phyloP scores from a whole-genome alignment of 1,284 basidiomycete genomes.

The Stereum hirsutum region DNA sequence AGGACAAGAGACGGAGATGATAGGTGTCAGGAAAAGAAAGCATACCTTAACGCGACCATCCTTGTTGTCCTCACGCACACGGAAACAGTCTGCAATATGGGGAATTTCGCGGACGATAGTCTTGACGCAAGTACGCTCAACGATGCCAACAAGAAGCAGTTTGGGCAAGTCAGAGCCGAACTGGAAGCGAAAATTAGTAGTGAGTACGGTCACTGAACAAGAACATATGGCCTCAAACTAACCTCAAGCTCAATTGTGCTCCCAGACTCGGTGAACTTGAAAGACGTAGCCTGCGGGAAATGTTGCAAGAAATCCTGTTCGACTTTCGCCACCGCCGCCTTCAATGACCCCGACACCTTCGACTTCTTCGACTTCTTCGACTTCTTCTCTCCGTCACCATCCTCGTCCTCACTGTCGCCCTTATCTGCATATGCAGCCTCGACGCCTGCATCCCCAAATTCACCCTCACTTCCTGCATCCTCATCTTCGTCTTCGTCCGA shows the following conservation, averaged over 20 bases:
- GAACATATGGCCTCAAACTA: constrained; percentile 21
- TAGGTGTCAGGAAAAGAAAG: constrained; percentile 2
- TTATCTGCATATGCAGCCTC: constrained; percentile 60
- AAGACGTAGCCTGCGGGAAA: constrained; percentile 55
- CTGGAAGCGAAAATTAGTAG: constrained; percentile 24
- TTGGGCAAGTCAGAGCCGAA: constrained; percentile 75
- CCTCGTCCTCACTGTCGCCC: constrained; percentile 26
- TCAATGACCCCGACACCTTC: constrained; percentile 26
- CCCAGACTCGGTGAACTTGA: constrained; percentile 67
- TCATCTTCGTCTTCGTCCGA: constrained; percentile 53
- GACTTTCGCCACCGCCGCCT: constrained; percentile 34
- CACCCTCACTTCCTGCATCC: constrained; percentile 34
- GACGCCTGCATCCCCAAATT: constrained; percentile 53
- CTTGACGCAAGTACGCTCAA: constrained; percentile 78
- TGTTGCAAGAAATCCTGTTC: constrained; percentile 42
- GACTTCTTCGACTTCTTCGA: constrained; percentile 18
- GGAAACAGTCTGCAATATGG: constrained; percentile 79
- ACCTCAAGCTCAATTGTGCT: constrained; percentile 82
- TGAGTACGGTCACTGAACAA: constrained; percentile 1
- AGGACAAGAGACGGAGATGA: constrained; percentile 4
- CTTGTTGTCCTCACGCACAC: constrained; percentile 48
- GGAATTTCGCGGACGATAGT: constrained; percentile 86
- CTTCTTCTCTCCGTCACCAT: constrained; percentile 19
- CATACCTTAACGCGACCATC: constrained; percentile 46
- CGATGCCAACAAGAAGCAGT: constrained; percentile 83